Percentiles rank a stretch among this genome's conserved stretches.
Conservation (phyloP, 306 rosid species). For the Quercus parvula region DNA sequence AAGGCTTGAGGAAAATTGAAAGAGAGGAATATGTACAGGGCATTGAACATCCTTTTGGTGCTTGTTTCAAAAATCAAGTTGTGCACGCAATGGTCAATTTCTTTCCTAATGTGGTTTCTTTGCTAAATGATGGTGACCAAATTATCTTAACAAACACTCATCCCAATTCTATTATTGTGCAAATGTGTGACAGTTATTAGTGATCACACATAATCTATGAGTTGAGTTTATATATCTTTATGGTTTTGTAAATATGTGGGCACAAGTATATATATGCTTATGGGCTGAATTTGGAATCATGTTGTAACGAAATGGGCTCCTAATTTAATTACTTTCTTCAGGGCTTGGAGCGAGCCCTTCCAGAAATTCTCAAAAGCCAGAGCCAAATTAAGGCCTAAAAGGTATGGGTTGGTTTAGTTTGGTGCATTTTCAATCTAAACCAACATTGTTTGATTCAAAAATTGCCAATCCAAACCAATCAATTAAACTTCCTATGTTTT, state of each 20-base stretch:
- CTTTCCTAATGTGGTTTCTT: neutral
- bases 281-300: neutral
- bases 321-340: neutral
- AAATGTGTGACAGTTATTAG: neutral
- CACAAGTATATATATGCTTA: neutral
- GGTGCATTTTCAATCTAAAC: too few species aligned
- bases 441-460: too few species aligned
- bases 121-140: neutral
- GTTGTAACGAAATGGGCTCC: neutral
- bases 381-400: too few species aligned
- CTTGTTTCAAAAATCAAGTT: constrained; percentile 21
- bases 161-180: neutral
- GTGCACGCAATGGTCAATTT: neutral
- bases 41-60: constrained; percentile 28
- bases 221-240: neutral
- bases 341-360: too few species aligned
- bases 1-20: constrained; percentile 24
- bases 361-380: too few species aligned
- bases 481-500: too few species aligned
- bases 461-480: too few species aligned
- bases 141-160: neutral
- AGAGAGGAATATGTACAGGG: constrained; percentile 12
- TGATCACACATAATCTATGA: neutral
- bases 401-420: too few species aligned
- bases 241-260: neutral